Evolutionary conservation across 1,284 basidiomycete genomes (phyloP).

Genomic region (Leccinum discolor): DNA sequence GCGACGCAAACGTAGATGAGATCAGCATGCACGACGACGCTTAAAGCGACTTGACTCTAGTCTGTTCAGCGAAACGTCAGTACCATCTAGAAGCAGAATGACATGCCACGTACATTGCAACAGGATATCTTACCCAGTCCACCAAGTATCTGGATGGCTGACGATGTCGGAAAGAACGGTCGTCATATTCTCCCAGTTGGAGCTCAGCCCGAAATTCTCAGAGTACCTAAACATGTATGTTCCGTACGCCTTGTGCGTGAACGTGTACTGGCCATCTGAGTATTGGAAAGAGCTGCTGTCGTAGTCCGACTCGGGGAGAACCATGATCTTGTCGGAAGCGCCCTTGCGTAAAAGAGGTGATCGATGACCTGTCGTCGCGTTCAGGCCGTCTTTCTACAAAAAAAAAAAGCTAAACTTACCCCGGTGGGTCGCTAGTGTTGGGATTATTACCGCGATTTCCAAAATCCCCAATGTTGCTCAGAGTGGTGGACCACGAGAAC

Average conservation of each 20-base stretch:
- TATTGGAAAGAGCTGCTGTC: slow-evolving; percentile 63
- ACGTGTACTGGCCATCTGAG: slow-evolving; percentile 63
- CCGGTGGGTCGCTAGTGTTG: slow-evolving; percentile 47
- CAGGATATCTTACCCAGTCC: slow-evolving; percentile 73
- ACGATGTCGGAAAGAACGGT: slow-evolving; percentile 48
- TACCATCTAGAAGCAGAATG: neutral
- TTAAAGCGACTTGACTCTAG: slow-evolving; percentile 63
- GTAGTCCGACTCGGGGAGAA: slow-evolving; percentile 82
- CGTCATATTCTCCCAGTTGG: slow-evolving; percentile 70
- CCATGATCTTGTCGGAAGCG: slow-evolving; percentile 69
- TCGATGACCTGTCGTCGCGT: slow-evolving; percentile 53
- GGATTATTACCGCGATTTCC: slow-evolving; percentile 70
- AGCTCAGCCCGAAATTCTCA: slow-evolving; percentile 83
- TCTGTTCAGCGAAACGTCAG: slow-evolving; percentile 44
- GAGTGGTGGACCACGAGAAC: slow-evolving; percentile 75
- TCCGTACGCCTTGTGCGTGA: slow-evolving; percentile 71
- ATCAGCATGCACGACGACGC: slow-evolving; percentile 80
- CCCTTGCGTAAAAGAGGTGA: slow-evolving; percentile 84
- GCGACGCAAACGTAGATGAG: slow-evolving; percentile 59
- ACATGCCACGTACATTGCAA: slow-evolving; percentile 69
- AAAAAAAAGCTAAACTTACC: slow-evolving; percentile 30
- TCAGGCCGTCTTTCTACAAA: neutral
- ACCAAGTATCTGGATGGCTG: slow-evolving; percentile 53
- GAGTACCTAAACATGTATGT: slow-evolving; percentile 67
- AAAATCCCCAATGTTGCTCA: slow-evolving; percentile 78